A percentile compares a stretch with the other conserved stretches of the same genome.
phyloP scores from a whole-genome alignment of 805 yeast genomes.

The Zygosaccharomyces bailii region DNA sequence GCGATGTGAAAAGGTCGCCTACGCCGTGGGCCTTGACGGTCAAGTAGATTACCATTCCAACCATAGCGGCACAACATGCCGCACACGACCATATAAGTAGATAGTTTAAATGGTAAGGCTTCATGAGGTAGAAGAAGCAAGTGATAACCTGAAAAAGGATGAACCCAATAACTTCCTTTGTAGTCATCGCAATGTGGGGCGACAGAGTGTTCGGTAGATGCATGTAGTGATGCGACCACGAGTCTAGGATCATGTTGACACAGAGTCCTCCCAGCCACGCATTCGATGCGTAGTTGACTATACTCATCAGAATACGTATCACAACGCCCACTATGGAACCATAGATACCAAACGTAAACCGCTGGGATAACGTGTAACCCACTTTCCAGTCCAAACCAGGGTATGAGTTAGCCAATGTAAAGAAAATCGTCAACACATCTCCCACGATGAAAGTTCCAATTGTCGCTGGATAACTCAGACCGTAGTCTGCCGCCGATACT shows the following conservation, averaged over 20 bases:
- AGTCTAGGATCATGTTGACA: constrained; percentile 38
- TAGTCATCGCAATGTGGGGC: constrained; percentile 35
- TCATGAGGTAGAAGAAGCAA: constrained; percentile 39
- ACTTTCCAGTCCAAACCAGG: constrained; percentile 51
- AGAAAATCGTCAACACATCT: constrained; percentile 42
- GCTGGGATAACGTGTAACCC: constrained; percentile 45
- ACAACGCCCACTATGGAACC: constrained; percentile 43
- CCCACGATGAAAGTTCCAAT: constrained; percentile 47
- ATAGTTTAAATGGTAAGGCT: constrained; percentile 43
- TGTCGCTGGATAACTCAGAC: constrained; percentile 45
- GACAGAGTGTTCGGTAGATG: constrained; percentile 35
- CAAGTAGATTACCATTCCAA: constrained; percentile 40
- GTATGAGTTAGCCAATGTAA: constrained; percentile 45
- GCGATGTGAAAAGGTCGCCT: constrained; percentile 34
- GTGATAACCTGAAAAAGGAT: constrained; percentile 44
- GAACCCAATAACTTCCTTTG: constrained; percentile 39
- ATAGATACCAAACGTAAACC: constrained; percentile 46
- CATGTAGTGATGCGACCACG: constrained; percentile 41
- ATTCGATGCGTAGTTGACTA: constrained; percentile 48
- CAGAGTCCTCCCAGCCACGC: constrained; percentile 46
- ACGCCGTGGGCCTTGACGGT: constrained; percentile 36
- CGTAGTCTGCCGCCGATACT: constrained; percentile 43
- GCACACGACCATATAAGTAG: constrained; percentile 38
- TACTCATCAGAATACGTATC: constrained; percentile 42
- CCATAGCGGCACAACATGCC: constrained; percentile 40